These are phyloP conservation scores for Astragalus glycyphyllos DNA, from an alignment of 306 rosid genomes.

Conservation along the genomic window DNA sequence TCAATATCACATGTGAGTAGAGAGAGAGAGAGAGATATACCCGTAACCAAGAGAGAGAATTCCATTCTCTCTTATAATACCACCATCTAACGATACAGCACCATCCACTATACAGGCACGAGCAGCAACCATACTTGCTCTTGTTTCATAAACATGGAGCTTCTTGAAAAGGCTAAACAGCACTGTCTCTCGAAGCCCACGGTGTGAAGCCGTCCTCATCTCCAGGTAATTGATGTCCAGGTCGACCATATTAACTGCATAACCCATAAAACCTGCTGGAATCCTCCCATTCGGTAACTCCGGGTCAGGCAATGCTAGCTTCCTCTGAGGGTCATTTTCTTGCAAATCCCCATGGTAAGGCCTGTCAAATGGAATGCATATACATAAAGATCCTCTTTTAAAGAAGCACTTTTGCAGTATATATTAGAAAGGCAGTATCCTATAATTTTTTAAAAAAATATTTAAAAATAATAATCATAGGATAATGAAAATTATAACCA, in stretches of 20 bases:
- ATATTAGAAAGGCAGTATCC: too few species aligned
- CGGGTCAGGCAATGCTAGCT: slow-evolving; percentile 53
- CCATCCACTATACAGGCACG: slow-evolving; percentile 56
- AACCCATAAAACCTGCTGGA: slow-evolving; percentile 64
- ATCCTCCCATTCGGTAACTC: slow-evolving; percentile 39
- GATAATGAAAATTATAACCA: slow-evolving; percentile 11
- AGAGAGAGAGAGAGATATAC: slow-evolving; percentile 38
- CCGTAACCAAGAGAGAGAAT: slow-evolving; percentile 55
- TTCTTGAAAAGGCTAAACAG: slow-evolving; percentile 58
- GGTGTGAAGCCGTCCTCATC: slow-evolving; percentile 49
- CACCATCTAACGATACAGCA: slow-evolving; percentile 76
- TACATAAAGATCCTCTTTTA: not conserved
- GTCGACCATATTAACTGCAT: slow-evolving; percentile 72
- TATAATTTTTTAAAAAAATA: not conserved
- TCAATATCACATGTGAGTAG: not conserved
- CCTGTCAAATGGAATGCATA: slow-evolving; percentile 46
- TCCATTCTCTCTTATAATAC: slow-evolving; percentile 60
- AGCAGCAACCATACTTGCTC: slow-evolving; percentile 60
- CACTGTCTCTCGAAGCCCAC: slow-evolving; percentile 67
- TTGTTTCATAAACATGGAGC: slow-evolving; percentile 65
- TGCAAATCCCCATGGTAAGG: slow-evolving; percentile 45
- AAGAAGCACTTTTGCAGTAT: too few species aligned
- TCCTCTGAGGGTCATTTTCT: slow-evolving; percentile 53
- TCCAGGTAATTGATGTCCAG: slow-evolving; percentile 46
- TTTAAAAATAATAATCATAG: not conserved